Conservation (phyloP, 768 basidiomycete species). For the Pleurotus pulmonarius region DNA sequence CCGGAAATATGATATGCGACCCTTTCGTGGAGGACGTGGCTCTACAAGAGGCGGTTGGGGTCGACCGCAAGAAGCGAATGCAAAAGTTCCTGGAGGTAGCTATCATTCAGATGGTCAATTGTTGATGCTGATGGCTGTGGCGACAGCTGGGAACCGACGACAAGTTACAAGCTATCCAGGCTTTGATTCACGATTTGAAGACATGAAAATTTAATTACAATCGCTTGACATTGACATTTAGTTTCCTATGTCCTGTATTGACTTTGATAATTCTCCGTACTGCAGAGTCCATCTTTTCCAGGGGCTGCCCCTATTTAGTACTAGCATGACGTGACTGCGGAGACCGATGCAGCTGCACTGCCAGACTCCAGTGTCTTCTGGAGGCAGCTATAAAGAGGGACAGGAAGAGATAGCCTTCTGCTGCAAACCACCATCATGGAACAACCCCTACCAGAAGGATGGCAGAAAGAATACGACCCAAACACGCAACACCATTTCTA, state of each 20-base stretch:
- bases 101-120: neutral
- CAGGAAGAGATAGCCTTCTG: too few species aligned
- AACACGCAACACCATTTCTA: conserved; percentile 43
- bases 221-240: too few species aligned
- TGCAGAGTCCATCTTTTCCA: too few species aligned
- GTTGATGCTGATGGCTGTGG: neutral
- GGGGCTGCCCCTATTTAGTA: too few species aligned
- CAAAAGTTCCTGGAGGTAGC: conserved; percentile 48
- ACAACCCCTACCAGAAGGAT: conserved; percentile 50
- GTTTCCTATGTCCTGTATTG: too few species aligned
- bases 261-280: too few species aligned
- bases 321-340: neutral
- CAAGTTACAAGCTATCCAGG: conserved; percentile 49
- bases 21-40: conserved; percentile 47
- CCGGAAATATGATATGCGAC: conserved; percentile 4
- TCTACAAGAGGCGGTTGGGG: conserved; percentile 30
- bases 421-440: neutral
- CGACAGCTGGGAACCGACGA: conserved; percentile 51
- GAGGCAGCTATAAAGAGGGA: neutral
- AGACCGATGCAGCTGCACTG: neutral
- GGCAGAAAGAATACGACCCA: conserved; percentile 47
- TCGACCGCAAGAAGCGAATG: conserved; percentile 40
- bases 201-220: neutral
- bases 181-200: conserved; percentile 37
- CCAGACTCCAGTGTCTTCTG: neutral